phyloP scores from a whole-genome alignment of 345 rosid species.

The Balakata baccata region DNA sequence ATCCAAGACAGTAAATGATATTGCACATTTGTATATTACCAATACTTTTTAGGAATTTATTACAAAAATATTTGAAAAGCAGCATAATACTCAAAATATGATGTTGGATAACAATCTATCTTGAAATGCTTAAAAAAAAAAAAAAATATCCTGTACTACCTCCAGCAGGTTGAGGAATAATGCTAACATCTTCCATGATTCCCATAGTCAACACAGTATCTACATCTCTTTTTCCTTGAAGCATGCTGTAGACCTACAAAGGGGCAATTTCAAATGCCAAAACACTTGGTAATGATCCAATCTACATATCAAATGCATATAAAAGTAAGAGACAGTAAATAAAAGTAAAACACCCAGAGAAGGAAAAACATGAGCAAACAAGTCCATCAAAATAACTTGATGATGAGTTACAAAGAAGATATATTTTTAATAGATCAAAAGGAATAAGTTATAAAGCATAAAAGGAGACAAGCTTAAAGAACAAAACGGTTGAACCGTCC shows the following conservation, averaged over 20 bases:
- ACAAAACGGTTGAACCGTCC: not conserved
- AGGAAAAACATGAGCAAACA: not conserved
- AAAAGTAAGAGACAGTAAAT: not conserved
- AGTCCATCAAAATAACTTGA: not conserved
- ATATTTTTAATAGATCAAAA: not conserved
- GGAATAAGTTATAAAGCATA: not conserved
- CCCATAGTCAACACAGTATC: constrained; percentile 95
- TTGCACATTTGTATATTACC: not conserved
- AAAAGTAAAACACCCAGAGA: not conserved
- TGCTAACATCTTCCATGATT: constrained; percentile 92
- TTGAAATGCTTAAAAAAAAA: not conserved
- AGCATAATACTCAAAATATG: not conserved
- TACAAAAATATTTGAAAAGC: not conserved
- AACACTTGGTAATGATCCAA: not conserved
- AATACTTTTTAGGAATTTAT: constrained; percentile 1
- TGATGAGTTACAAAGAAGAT: not conserved
- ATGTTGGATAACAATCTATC: not conserved
- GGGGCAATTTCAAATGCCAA: not conserved
- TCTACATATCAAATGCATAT: not conserved
- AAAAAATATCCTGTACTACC: constrained; percentile 42
- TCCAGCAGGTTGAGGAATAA: constrained; percentile 95
- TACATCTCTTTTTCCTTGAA: constrained; percentile 90
- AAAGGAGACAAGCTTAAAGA: not conserved
- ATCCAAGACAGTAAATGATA: not conserved
- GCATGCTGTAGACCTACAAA: constrained; percentile 84